These are phyloP conservation scores for Maudiozyma turicensis DNA, from an alignment of 805 yeast genomes.

Conservation along the genomic window DNA sequence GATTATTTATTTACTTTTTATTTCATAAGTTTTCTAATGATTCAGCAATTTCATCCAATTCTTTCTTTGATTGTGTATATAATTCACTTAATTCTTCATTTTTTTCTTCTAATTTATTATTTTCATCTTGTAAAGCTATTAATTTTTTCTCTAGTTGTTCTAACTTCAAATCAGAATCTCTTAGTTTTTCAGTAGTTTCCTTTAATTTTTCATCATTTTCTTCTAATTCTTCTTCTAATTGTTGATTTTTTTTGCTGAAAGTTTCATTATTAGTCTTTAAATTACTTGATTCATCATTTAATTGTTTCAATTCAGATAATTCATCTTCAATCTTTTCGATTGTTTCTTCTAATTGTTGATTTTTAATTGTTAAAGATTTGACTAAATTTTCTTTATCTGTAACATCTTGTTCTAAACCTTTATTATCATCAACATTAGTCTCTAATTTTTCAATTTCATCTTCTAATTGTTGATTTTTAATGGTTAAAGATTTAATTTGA, in stretches of 20 bases:
- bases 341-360: constrained; percentile 71
- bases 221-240: constrained; percentile 60
- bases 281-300: constrained; percentile 84
- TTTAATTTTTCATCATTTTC: constrained; percentile 91
- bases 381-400: constrained; percentile 88
- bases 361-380: constrained; percentile 83
- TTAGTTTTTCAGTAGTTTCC: constrained; percentile 82
- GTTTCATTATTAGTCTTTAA: constrained; percentile 91
- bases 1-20: no score
- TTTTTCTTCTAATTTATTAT: constrained; percentile 81
- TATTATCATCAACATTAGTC: constrained; percentile 25
- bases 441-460: constrained; percentile 55
- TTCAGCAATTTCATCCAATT: constrained; percentile 88
- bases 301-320: constrained; percentile 66
- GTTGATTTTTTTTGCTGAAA: constrained; percentile 80
- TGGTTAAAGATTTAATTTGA: constrained; percentile 81
- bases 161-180: constrained; percentile 83
- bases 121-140: constrained; percentile 79
- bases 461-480: constrained; percentile 83
- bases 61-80: constrained; percentile 74
- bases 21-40: constrained; percentile 57
- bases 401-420: constrained; percentile 82
- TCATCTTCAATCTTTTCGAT: constrained; percentile 58
- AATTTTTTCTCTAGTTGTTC: constrained; percentile 84
- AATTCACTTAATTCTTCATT: constrained; percentile 76